Evolutionary conservation across 148 eudicot species (phyloP), one percentile per base, ranked within the genome.

Genomic region (Heliamphora exappendiculata): DNA sequence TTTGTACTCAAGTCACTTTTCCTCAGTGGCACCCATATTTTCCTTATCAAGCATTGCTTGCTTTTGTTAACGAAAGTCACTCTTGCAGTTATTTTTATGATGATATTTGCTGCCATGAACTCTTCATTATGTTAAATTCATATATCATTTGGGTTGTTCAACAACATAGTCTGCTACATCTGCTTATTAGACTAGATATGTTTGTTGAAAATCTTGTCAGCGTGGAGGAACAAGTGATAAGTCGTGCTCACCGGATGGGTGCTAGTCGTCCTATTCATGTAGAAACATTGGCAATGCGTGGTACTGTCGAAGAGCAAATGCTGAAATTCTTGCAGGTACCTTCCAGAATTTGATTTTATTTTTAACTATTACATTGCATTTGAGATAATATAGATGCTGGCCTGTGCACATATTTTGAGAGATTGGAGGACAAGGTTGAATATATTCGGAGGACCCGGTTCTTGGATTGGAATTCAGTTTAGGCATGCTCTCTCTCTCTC

Each of bases 201-300:
- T 78, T 74, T 58, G 29, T 63, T 82, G 47, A 63, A 31, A 76
- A 69, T 49, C 22, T 82, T 83, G 67, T 80, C 87, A 95, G 97
- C 81, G 83, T 92, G 99, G 99, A 95, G 85, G 99, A 95, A 77
- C 99, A 95, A 82, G 99, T 95, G 66, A 93, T 95, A 47, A 95
- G 99, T 93, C 97, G 99, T 76, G 99, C 99, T 85, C 99, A 95
- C 78, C 90, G 99, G 60, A 92, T 95, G 99, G 99, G 99, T 82
- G 99, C 99, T 64, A 83, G 85, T 53, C 94, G 93, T 81, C 97
- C 99, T 45, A 86, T 95, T 80, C 82, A 86, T 81, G 99, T 95
- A 36, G 97, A 95, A 86, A 95, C 97, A 33, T 79, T 95, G 79
- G 98, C 96, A 51, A 95, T 95, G 98, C 86, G 79, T 75, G 97